Conservation (phyloP, 2,329 filamentous ascomycete species). For the Neopestalotiopsis sp. region DNA sequence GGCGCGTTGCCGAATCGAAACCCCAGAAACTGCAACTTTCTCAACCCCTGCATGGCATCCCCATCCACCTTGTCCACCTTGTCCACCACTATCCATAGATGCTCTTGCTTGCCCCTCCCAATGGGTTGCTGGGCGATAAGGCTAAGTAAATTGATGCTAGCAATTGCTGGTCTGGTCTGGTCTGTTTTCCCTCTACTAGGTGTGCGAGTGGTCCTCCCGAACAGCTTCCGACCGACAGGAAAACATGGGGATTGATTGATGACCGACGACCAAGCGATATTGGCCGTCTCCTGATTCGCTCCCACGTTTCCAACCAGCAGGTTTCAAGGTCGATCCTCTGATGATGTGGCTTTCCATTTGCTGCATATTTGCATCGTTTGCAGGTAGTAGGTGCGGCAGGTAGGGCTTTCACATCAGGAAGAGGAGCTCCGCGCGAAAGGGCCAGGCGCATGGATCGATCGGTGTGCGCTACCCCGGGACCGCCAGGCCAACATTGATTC, state of each 20-base stretch:
- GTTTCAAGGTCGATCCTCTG: not conserved
- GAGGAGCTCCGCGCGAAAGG: not conserved
- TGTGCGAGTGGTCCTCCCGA: not conserved
- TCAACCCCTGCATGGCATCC: not conserved
- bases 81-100: not conserved
- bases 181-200: too few relatives aligned
- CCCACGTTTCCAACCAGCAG: not conserved
- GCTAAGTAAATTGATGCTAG: not conserved
- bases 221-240: not conserved
- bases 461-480: not conserved
- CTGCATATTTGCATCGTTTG: not conserved
- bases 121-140: constrained; percentile 5
- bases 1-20: too few relatives aligned
- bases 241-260: not conserved
- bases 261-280: not conserved
- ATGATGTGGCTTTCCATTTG: not conserved
- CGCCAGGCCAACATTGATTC: not conserved
- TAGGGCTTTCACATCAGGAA: not conserved
- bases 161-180: not conserved
- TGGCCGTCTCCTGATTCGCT: not conserved
- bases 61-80: not conserved
- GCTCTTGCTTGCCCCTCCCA: too few relatives aligned
- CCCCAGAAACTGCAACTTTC: not conserved
- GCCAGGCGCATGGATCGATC: not conserved
- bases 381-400: too few relatives aligned